A percentile compares a stretch with the other conserved stretches of the same genome.
Evolutionary conservation across 2,329 filamentous ascomycete genomes (phyloP).

Genomic region (Diaporthe aspalathi): DNA sequence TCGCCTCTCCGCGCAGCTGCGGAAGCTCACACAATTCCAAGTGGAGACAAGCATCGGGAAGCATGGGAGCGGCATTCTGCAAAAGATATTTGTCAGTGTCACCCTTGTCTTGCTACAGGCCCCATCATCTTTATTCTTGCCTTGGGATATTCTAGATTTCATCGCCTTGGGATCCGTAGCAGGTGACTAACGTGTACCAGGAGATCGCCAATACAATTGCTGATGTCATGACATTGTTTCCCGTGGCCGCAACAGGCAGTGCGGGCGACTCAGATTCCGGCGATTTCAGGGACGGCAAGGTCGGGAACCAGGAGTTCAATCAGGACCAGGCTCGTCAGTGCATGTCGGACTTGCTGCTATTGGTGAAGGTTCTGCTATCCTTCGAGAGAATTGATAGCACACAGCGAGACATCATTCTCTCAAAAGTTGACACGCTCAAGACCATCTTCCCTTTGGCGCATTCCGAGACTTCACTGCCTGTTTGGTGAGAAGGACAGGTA

Average conservation of each 20-base stretch:
- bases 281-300: neutral
- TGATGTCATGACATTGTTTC: conserved; percentile 65
- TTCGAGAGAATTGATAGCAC: conserved; percentile 60
- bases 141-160: too few relatives aligned
- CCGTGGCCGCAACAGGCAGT: conserved; percentile 55
- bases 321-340: conserved; percentile 45
- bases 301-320: neutral
- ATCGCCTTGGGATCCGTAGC: too few relatives aligned
- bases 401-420: conserved; percentile 49
- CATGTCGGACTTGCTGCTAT: conserved; percentile 65
- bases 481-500: neutral
- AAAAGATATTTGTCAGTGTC: conserved; percentile 60
- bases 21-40: conserved; percentile 51
- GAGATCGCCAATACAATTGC: conserved; percentile 71
- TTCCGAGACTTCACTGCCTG: neutral
- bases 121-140: too few relatives aligned
- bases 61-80: conserved; percentile 66
- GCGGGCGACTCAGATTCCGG: conserved; percentile 44
- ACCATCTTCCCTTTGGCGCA: neutral
- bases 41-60: conserved; percentile 60
- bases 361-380: conserved; percentile 62
- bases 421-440: conserved; percentile 9
- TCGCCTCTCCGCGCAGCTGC: conserved; percentile 53
- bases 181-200: too few relatives aligned
- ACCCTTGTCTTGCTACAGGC: too few relatives aligned